Evolutionary conservation across 2,329 filamentous ascomycete species (phyloP), one percentile per base, ranked within the genome.

Genomic region (Beauveria varroae): DNA sequence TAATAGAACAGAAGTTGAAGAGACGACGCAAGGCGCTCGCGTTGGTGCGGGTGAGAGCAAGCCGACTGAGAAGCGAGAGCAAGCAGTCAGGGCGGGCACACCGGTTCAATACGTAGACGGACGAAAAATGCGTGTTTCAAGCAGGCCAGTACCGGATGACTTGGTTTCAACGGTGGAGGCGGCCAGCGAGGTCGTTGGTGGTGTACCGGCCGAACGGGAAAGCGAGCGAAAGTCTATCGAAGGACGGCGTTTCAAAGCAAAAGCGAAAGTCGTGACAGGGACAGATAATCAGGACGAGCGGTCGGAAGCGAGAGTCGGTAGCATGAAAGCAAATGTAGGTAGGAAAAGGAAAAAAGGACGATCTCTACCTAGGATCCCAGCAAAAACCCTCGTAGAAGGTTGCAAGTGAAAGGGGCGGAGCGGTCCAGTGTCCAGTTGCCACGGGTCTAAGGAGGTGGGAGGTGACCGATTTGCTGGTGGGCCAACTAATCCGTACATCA

Each of bases 161-260:
- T 47, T 51, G 60, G 60, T 62, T 62, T 57, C 60, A 62, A 57
- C 52, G 20, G 53, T 47, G 60, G 59, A 50, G 44, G 60, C 34
- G 24, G 50, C 60, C 34, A 20, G 43, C 7, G 22, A 61, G 28
- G 28, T 14, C 20, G 43, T 54, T 52, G 60, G 60, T 44, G 49
- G 37, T 43, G 41, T 20, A 26, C 26, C 5, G 26, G 30, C 28
- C 14, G 26, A 24, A 47, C 5, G 22, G 22, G 16, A 60, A 8
- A 41, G 43, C 49, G 40, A 53, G 41, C 28, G 43, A 41, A 44
- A 54, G 43, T 49, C 50, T 30, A 54, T 46, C 26, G 41, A 30
- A 10, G 28, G 16, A 26, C n/a, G 50, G 50, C 57, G 28, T 5
- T 5, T 37, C 24, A 28, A 3, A 59, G 49, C 20, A 26, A 22